Percentiles rank a stretch among this genome's conserved stretches.
phyloP scores from a whole-genome alignment of 1,139 yeast species.

The Yamadazyma atmosphaerica region DNA sequence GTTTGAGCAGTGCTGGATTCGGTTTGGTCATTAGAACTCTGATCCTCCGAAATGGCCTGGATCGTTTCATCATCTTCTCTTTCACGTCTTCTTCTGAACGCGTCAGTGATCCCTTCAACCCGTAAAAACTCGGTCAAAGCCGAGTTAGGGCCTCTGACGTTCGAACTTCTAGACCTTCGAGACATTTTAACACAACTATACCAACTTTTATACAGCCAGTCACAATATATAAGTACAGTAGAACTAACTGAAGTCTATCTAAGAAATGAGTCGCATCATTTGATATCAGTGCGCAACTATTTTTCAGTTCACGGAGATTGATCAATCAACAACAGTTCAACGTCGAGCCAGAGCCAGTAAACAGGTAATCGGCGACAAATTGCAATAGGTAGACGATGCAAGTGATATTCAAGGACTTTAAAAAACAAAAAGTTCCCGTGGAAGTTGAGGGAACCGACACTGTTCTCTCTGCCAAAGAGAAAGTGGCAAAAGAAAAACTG shows the following conservation, averaged over 20 bases:
- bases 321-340: not conserved
- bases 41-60: constrained; percentile 6
- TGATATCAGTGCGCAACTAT: no score
- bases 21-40: constrained; percentile 14
- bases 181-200: constrained; percentile 21
- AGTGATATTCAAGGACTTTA: constrained; percentile 85
- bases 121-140: constrained; percentile 75
- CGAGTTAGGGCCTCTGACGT: constrained; percentile 74
- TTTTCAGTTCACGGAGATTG: not conserved
- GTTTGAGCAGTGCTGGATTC: constrained; percentile 6
- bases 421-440: constrained; percentile 82
- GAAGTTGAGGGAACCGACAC: constrained; percentile 73
- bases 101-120: constrained; percentile 85
- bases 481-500: constrained; percentile 65
- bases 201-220: no score
- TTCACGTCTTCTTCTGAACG: constrained; percentile 63
- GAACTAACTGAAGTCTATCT: no score
- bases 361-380: no score
- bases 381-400: no score
- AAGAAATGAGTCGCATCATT: no score
- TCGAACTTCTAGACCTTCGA: constrained; percentile 22
- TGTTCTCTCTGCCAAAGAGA: constrained; percentile 71
- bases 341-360: not conserved
- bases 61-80: constrained; percentile 8
- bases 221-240: no score